These are phyloP conservation scores for Primulina huaijiensis DNA, from an alignment of 257 asterid genomes.

Conservation along the genomic window DNA sequence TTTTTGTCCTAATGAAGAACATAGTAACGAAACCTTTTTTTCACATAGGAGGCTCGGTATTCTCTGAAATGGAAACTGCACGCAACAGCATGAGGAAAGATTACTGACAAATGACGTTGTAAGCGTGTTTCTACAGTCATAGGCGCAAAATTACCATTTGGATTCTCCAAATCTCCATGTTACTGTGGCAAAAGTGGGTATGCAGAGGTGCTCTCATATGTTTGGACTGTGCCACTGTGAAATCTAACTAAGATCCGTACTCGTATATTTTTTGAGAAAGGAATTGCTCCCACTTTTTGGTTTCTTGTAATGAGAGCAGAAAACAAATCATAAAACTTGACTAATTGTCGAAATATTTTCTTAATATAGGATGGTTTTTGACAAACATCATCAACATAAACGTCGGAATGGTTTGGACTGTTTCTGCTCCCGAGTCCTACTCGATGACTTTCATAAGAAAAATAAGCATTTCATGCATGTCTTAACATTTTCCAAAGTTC, in stretches of 20 bases:
- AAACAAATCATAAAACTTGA: background rate
- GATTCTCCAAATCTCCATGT: conserved; percentile 26
- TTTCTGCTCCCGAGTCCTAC: no score
- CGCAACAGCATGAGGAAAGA: background rate
- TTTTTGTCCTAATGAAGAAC: conserved; percentile 20
- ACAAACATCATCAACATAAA: no score
- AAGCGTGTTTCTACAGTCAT: conserved; percentile 18
- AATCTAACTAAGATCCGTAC: background rate
- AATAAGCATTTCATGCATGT: no score
- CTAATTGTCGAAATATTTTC: background rate
- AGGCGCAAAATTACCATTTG: conserved; percentile 10
- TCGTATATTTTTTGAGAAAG: background rate
- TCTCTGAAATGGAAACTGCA: conserved; percentile 24
- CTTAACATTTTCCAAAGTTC: no score
- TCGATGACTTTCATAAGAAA: no score
- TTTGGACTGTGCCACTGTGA: background rate
- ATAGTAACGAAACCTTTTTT: conserved; percentile 10
- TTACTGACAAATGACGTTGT: conserved; percentile 22
- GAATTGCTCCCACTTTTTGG: conserved; percentile 10
- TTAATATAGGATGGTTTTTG: no score
- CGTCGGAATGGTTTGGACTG: no score
- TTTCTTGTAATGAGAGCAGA: background rate
- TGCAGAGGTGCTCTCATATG: background rate
- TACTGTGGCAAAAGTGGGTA: conserved; percentile 17
- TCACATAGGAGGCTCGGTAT: conserved; percentile 13